phyloP scores from a whole-genome alignment of 2,329 filamentous ascomycete genomes.

The Penicillium sp. region DNA sequence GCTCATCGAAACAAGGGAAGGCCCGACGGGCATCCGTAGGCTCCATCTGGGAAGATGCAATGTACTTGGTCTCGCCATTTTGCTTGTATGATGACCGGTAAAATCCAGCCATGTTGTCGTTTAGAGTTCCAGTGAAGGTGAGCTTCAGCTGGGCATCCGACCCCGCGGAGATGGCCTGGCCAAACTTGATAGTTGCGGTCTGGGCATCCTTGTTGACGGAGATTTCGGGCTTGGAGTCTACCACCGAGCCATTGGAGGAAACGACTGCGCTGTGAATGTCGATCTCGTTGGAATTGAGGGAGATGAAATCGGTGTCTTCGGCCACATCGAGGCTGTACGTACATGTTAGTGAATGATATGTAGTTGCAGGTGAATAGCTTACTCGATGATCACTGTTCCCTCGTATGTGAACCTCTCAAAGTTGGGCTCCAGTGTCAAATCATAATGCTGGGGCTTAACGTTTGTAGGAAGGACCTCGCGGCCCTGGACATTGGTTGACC shows the following conservation, averaged over 20 bases:
- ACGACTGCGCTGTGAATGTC: conserved; percentile 75
- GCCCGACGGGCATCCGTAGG: conserved; percentile 88
- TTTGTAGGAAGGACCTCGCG: conserved; percentile 89
- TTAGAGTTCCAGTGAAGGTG: conserved; percentile 75
- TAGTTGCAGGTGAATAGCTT: conserved; percentile 28
- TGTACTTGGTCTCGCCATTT: conserved; percentile 74
- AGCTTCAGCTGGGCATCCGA: conserved; percentile 75
- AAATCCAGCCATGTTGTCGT: conserved; percentile 97
- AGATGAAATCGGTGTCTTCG: conserved; percentile 79
- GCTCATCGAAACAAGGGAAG: conserved; percentile 96
- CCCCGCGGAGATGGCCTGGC: conserved; percentile 69
- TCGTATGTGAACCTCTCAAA: conserved; percentile 85
- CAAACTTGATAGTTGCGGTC: conserved; percentile 77
- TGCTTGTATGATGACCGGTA: conserved; percentile 93
- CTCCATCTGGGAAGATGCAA: conserved; percentile 95
- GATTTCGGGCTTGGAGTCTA: conserved; percentile 64
- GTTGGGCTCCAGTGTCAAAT: conserved; percentile 87
- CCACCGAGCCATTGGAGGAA: conserved; percentile 54
- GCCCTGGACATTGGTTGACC: conserved; percentile 60
- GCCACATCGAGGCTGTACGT: conserved; percentile 67
- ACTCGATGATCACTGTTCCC: conserved; percentile 80
- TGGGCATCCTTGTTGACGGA: conserved; percentile 77
- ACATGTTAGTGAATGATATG: conserved; percentile 11
- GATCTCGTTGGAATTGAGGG: conserved; percentile 83
- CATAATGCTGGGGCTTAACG: conserved; percentile 88